Percentiles rank a stretch among this genome's conserved stretches.
These are phyloP conservation scores for Tolypocladium tropicale DNA, from an alignment of 2,329 filamentous ascomycete species.

Conservation along the genomic window DNA sequence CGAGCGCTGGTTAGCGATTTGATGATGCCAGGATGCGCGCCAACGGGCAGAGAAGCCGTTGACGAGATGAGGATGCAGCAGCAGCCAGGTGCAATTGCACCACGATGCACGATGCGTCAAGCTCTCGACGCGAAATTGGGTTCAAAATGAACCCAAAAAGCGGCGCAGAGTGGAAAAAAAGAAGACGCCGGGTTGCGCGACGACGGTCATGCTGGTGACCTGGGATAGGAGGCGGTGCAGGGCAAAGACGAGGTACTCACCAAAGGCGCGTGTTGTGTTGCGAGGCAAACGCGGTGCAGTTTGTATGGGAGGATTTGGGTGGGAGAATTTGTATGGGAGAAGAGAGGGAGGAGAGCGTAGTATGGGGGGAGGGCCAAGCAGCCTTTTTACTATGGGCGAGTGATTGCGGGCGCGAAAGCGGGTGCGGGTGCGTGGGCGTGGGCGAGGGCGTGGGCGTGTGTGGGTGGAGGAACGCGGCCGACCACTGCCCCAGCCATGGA, in stretches of 20 bases:
- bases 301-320: conserved; percentile 45
- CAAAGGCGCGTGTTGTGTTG: conserved; percentile 29
- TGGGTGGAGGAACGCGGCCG: conserved; percentile 18
- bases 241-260: conserved; percentile 42
- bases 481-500: conserved; percentile 4
- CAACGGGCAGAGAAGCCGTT: background rate
- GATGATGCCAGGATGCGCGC: conserved; percentile 1
- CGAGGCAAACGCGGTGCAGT: conserved; percentile 29
- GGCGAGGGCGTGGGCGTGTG: conserved; percentile 2
- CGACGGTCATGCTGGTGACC: conserved; percentile 15
- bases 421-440: conserved; percentile 5
- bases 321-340: conserved; percentile 52
- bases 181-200: conserved; percentile 4
- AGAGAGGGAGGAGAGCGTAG: conserved; percentile 35
- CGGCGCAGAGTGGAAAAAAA: conserved; percentile 7
- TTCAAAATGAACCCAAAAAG: conserved; percentile 7
- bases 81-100: background rate
- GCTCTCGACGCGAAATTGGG: background rate
- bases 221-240: conserved; percentile 18
- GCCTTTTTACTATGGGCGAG: conserved; percentile 57
- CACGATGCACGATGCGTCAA: conserved; percentile 8
- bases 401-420: conserved; percentile 42
- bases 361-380: conserved; percentile 43
- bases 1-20: conserved; percentile 7
- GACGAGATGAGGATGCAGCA: background rate